Conservation (phyloP, 148 eudicot genomes). For the Silene conica region DNA sequence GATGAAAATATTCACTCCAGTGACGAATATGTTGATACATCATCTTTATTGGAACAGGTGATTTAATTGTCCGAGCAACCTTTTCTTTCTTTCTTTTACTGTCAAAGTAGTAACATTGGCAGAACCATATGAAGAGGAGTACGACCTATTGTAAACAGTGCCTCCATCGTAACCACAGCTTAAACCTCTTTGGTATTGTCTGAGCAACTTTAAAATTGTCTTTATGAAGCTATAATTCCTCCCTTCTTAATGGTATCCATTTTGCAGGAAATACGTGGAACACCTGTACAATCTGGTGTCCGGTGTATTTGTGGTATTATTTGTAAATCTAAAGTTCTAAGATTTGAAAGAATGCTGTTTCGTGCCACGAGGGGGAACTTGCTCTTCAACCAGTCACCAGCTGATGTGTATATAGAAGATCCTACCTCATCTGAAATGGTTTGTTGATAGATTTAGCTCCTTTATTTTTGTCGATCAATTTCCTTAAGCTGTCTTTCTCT, state of each 20-base stretch:
- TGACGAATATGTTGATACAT: conserved; percentile 55
- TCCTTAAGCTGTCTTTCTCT: background rate
- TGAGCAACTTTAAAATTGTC: conserved; percentile 12
- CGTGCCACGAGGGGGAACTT: conserved; percentile 98
- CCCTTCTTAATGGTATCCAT: conserved; percentile 23
- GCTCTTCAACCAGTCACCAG: conserved; percentile 91
- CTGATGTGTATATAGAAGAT: conserved; percentile 80
- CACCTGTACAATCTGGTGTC: conserved; percentile 72
- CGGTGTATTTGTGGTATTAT: conserved; percentile 92
- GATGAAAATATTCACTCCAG: conserved; percentile 64
- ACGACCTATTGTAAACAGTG: background rate
- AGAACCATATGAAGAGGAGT: background rate
- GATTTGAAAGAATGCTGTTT: conserved; percentile 93
- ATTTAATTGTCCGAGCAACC: conserved; percentile 7
- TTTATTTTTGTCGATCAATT: background rate
- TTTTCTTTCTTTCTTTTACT: background rate
- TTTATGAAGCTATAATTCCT: conserved; percentile 6
- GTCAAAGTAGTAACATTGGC: background rate
- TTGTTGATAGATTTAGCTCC: conserved; percentile 21
- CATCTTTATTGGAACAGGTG: conserved; percentile 88
- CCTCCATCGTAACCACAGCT: too few relatives aligned
- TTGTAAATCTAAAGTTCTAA: conserved; percentile 52
- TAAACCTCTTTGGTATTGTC: background rate
- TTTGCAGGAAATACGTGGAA: conserved; percentile 81
- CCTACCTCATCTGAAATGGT: conserved; percentile 85